Conservation (phyloP, 345 rosid genomes). For the Gossypium bickii region DNA sequence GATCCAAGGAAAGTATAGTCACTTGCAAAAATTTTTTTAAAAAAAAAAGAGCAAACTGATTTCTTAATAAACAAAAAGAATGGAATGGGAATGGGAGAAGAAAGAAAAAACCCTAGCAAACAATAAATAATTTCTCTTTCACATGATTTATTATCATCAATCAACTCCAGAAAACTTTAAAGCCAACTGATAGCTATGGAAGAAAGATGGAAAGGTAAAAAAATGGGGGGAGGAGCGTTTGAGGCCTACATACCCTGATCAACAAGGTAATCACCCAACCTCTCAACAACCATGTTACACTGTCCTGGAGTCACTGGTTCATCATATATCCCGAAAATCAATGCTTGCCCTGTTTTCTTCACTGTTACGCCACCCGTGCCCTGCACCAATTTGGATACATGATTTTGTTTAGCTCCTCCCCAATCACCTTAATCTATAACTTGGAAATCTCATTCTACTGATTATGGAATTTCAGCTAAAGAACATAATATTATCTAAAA, state of each 20-base stretch:
- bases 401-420: neutral
- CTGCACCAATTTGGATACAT: slow-evolving; percentile 22
- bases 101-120: neutral
- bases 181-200: slow-evolving; percentile 7
- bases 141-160: slow-evolving; percentile 19
- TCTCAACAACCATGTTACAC: slow-evolving; percentile 86
- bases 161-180: slow-evolving; percentile 9
- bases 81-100: neutral
- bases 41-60: too few relatives aligned
- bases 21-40: too few relatives aligned
- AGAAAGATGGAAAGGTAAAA: slow-evolving; percentile 13
- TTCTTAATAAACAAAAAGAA: too few relatives aligned
- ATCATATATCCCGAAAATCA: slow-evolving; percentile 67
- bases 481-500: neutral
- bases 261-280: slow-evolving; percentile 72
- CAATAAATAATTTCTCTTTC: neutral
- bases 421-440: neutral
- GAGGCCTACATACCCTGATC: slow-evolving; percentile 61
- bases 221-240: neutral
- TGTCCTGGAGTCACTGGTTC: slow-evolving; percentile 82
- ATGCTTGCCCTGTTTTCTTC: slow-evolving; percentile 69
- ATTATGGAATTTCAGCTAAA: too few relatives aligned
- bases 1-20: neutral
- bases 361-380: slow-evolving; percentile 73
- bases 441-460: neutral